Evolutionary conservation across 495 filamentous ascomycete genomes (phyloP).

Genomic region (Aspergillus funiculosus): DNA sequence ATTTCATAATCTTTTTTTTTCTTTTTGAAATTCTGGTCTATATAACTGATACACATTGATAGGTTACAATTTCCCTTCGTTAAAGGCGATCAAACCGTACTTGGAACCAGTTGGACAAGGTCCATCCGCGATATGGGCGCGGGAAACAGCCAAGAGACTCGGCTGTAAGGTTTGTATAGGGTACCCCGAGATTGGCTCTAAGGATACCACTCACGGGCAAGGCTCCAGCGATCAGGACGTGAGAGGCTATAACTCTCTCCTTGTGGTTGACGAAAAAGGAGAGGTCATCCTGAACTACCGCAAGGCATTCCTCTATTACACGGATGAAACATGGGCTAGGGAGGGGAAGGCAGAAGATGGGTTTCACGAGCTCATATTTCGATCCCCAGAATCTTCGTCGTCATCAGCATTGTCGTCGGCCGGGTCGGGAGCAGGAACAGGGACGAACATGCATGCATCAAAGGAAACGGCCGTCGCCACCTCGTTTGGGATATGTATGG

Average conservation of each 20-base stretch:
- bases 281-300: slow-evolving; percentile 75
- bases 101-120: slow-evolving; percentile 75
- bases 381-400: slow-evolving; percentile 5
- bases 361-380: slow-evolving; percentile 34
- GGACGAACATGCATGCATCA: slow-evolving; percentile 2
- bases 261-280: slow-evolving; percentile 70
- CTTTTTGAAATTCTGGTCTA: background rate
- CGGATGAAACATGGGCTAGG: slow-evolving; percentile 83
- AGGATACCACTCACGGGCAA: background rate
- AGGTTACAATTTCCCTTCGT: slow-evolving; percentile 90
- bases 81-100: slow-evolving; percentile 68
- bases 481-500: slow-evolving; percentile 86
- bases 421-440: background rate
- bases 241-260: slow-evolving; percentile 71
- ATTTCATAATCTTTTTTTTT: background rate
- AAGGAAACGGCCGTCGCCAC: too few relatives aligned
- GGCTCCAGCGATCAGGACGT: slow-evolving; percentile 18
- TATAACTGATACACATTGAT: background rate
- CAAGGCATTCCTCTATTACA: slow-evolving; percentile 85
- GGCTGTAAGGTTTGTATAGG: slow-evolving; percentile 80
- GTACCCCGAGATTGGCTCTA: slow-evolving; percentile 66
- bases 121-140: slow-evolving; percentile 74
- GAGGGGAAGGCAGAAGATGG: slow-evolving; percentile 62
- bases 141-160: slow-evolving; percentile 61
- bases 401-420: background rate